Evolutionary conservation across 2,329 filamentous ascomycete species (phyloP).

Genomic region (Trichophyton simii): DNA sequence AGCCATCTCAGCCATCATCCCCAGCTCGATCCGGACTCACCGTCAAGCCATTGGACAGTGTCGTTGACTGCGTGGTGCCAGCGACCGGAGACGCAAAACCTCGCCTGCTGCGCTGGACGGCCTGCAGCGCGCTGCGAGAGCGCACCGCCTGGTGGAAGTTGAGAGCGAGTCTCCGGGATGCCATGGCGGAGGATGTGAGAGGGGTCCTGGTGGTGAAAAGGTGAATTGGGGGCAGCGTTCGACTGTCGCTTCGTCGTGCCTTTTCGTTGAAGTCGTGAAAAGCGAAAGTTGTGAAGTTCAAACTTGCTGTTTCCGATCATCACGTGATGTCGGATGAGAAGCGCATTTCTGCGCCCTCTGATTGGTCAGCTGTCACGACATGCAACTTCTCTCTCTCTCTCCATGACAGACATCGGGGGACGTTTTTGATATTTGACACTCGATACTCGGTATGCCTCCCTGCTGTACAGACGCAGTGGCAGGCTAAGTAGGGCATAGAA

Average conservation of each 20-base stretch:
- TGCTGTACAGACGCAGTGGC: no score
- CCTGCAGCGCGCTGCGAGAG: constrained; percentile 70
- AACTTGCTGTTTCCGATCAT: constrained; percentile 36
- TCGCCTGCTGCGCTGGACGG: constrained; percentile 64
- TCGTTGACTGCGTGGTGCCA: constrained; percentile 83
- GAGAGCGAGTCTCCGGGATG: constrained; percentile 91
- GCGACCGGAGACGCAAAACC: constrained; percentile 77
- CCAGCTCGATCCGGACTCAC: constrained; percentile 36
- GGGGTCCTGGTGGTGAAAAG: constrained; percentile 27
- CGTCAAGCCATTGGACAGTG: constrained; percentile 93
- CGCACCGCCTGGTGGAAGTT: constrained; percentile 85
- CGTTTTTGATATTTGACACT: no score
- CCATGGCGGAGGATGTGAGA: constrained; percentile 51
- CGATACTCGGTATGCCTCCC: no score
- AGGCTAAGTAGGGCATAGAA: no score
- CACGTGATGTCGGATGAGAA: constrained; percentile 26
- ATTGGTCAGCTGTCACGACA: background rate
- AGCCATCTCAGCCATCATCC: constrained; percentile 6
- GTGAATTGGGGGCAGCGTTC: constrained; percentile 35
- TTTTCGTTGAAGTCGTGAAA: constrained; percentile 19
- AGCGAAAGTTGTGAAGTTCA: constrained; percentile 34
- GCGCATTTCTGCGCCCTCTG: background rate
- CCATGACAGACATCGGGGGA: background rate
- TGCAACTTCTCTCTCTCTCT: background rate
- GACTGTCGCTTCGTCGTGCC: constrained; percentile 15